Base-by-base conservation (phyloP, 305 asterid genomes). In the Solanum chacoense region DNA sequence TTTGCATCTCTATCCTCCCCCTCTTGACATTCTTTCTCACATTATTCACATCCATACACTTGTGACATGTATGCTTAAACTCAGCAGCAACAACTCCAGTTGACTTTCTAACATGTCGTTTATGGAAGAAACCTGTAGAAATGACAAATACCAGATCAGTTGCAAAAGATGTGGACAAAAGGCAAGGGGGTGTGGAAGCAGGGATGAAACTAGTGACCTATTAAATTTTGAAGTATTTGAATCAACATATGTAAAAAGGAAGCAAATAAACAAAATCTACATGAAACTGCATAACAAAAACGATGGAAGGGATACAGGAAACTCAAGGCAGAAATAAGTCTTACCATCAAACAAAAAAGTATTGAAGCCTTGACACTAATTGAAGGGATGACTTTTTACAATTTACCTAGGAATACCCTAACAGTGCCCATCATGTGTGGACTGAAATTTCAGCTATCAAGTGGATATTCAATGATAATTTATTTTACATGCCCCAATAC, bases 111-210 rank as follows among this genome's bases (percentile, higher is more conserved):
- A 90, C 95, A 88, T 96, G 98, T 28, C 93, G 91, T 91, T 91
- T 93, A 90, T 95, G 98, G 93, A 94, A 95, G 90, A 90, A 93
- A 81, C 94, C 98, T 96, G 96, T 89, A 91, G 74, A 87, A 87
- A 67, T 63, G 45, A 40, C 86, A 59, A 67, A 50, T 26, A 7
- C 34, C 81, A 84, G n/a, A 84, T 84, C 18, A 84, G 36, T 84
- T 50, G 45, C 22, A 84, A 20, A 20, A 20, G 22, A 31, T 31
- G 29, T 59, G 32, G 87, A 32, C 31, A 55, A 32, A 55, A 55
- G n/a, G 22, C 31, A 55, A 84, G 32, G 22, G 26, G 45, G 35
- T 55, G 87, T 84, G n/a, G 45, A 84, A 55, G 13, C 5, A 31
- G 26, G 35, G 45, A 31, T 55, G 74, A 84, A 84, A 55, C 36